Evolutionary conservation across 192 early-diverging fungal genomes (phyloP).

Genomic region (Rhizoclosmatium sp.): DNA sequence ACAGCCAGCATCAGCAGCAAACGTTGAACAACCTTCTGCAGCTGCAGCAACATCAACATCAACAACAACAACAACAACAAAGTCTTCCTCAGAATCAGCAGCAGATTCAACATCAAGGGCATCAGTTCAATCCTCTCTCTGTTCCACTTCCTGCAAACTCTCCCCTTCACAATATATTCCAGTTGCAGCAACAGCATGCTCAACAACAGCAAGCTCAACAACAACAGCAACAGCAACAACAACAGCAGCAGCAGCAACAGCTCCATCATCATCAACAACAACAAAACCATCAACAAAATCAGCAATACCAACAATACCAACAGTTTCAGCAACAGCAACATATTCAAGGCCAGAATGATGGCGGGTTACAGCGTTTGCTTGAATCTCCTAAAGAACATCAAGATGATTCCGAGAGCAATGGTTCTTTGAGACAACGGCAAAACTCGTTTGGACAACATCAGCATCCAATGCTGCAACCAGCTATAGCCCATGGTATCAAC

Average conservation of each 20-base stretch:
- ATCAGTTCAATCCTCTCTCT: not conserved
- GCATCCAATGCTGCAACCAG: not conserved
- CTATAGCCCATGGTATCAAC: too few species aligned
- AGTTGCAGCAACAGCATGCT: not conserved
- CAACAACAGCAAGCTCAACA: not conserved
- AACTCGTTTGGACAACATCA: not conserved
- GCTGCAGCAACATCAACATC: too few species aligned
- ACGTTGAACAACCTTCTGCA: too few species aligned
- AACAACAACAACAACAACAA: too few species aligned
- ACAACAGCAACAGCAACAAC: conserved; percentile 3
- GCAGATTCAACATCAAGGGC: not conserved
- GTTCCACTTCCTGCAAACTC: not conserved
- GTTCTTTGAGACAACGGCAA: not conserved
- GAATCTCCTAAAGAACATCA: conserved; percentile 1
- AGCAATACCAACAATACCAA: not conserved
- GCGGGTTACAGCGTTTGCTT: not conserved
- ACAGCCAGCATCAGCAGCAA: too few species aligned
- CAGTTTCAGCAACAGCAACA: not conserved
- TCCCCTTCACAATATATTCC: not conserved
- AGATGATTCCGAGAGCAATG: not conserved
- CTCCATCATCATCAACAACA: not conserved
- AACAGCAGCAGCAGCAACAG: conserved; percentile 2
- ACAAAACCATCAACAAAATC: not conserved
- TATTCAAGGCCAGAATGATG: not conserved
- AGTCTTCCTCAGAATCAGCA: not conserved